A percentile compares a stretch with the other conserved stretches of the same genome.
These are phyloP conservation scores for Allium sativum DNA, from an alignment of 106 monocot genomes.

Conservation along the genomic window DNA sequence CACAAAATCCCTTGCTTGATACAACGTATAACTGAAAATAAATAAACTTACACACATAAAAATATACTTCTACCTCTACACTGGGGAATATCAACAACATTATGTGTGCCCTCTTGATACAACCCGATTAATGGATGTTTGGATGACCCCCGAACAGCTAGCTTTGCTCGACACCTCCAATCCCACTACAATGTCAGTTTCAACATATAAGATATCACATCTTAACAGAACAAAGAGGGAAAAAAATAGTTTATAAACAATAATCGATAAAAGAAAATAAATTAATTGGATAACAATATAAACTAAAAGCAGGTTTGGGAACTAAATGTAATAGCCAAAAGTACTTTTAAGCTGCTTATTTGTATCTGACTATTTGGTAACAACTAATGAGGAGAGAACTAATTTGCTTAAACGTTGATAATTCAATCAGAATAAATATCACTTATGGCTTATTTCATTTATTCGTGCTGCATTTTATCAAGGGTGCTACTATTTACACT, in stretches of 20 bases:
- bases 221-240: background rate
- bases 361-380: too few species aligned
- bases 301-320: too few species aligned
- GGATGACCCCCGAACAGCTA: constrained; percentile 75
- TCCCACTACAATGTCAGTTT: constrained; percentile 40
- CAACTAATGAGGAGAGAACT: too few species aligned
- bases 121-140: constrained; percentile 67
- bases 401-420: too few species aligned
- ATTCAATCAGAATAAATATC: too few species aligned
- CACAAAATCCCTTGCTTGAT: too few species aligned
- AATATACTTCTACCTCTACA: constrained; percentile 58
- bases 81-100: constrained; percentile 75
- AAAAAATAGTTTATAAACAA: background rate
- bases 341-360: too few species aligned
- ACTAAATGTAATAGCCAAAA: too few species aligned
- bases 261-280: background rate
- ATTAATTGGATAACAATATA: background rate
- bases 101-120: constrained; percentile 90
- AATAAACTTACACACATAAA: background rate
- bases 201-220: background rate
- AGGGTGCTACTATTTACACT: too few species aligned
- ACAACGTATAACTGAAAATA: too few species aligned
- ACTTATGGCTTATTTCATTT: too few species aligned
- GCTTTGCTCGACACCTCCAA: constrained; percentile 95
- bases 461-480: too few species aligned